Percentiles rank a stretch among this genome's conserved stretches.
Evolutionary conservation across 2,329 filamentous ascomycete species (phyloP).

Genomic region (Aspergillus ochraceoroseus): DNA sequence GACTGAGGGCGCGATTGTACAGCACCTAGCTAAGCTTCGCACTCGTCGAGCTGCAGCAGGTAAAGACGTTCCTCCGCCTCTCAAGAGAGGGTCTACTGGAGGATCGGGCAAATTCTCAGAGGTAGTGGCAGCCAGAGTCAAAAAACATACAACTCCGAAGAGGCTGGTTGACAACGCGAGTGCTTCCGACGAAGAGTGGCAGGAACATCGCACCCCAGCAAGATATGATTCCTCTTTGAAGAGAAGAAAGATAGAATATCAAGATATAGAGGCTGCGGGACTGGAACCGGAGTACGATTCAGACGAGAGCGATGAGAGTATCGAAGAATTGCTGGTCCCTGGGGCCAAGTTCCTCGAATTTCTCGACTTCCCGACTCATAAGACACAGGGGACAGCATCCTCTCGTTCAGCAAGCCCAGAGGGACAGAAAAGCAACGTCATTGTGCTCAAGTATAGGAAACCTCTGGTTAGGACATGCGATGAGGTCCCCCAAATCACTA

Average conservation of each 20-base stretch:
- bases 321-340: conserved; percentile 15
- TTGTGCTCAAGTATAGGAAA: conserved; percentile 16
- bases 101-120: conserved; percentile 4
- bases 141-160: not conserved
- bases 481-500: not conserved
- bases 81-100: conserved; percentile 34
- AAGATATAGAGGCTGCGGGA: not conserved
- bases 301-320: conserved; percentile 6
- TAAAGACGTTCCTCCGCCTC: conserved; percentile 38
- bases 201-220: not conserved
- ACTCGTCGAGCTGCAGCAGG: conserved; percentile 30
- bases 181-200: conserved; percentile 11
- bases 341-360: conserved; percentile 19
- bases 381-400: not conserved
- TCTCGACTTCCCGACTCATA: conserved; percentile 18
- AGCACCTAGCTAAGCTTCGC: conserved; percentile 47
- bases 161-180: not conserved
- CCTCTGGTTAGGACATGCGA: not conserved
- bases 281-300: conserved; percentile 9
- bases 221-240: not conserved
- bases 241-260: not conserved
- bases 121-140: not conserved
- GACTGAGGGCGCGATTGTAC: conserved; percentile 44
- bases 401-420: not conserved
- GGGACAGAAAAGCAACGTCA: conserved; percentile 8